Evolutionary conservation across 495 filamentous ascomycete species (phyloP).

Genomic region (Mytilinidion resinicola): DNA sequence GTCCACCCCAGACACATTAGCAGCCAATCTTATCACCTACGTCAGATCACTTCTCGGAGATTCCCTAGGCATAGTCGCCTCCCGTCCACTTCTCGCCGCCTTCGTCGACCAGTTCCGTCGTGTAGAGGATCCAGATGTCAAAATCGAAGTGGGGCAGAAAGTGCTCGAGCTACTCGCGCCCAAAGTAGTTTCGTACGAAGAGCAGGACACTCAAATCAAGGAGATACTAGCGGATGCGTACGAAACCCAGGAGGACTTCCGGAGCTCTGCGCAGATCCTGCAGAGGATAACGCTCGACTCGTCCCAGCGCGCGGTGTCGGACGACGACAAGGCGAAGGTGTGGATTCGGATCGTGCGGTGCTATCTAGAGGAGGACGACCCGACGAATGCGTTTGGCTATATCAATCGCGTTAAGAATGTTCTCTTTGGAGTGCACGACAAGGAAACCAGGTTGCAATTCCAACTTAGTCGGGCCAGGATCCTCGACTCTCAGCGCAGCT

Average conservation of each 20-base stretch:
- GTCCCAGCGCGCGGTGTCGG: constrained; percentile 73
- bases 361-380: constrained; percentile 91
- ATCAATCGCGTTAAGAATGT: constrained; percentile 90
- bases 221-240: constrained; percentile 77
- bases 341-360: constrained; percentile 94
- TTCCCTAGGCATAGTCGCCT: constrained; percentile 65
- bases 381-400: constrained; percentile 73
- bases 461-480: constrained; percentile 88
- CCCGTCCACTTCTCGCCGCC: constrained; percentile 61
- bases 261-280: constrained; percentile 67
- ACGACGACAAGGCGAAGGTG: constrained; percentile 68
- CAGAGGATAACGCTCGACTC: constrained; percentile 81
- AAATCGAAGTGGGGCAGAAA: constrained; percentile 64
- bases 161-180: constrained; percentile 59
- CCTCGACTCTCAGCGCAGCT: constrained; percentile 79
- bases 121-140: constrained; percentile 50
- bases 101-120: constrained; percentile 56
- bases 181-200: constrained; percentile 71
- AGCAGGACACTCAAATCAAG: constrained; percentile 71
- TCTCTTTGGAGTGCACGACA: constrained; percentile 68
- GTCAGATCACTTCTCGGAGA: constrained; percentile 62
- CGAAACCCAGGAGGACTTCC: constrained; percentile 74
- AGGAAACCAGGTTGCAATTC: constrained; percentile 71
- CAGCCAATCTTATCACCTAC: constrained; percentile 63
- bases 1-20: constrained; percentile 48